Evolutionary conservation across 768 basidiomycete genomes (phyloP).

Genomic region (Clavaria fumosa): DNA sequence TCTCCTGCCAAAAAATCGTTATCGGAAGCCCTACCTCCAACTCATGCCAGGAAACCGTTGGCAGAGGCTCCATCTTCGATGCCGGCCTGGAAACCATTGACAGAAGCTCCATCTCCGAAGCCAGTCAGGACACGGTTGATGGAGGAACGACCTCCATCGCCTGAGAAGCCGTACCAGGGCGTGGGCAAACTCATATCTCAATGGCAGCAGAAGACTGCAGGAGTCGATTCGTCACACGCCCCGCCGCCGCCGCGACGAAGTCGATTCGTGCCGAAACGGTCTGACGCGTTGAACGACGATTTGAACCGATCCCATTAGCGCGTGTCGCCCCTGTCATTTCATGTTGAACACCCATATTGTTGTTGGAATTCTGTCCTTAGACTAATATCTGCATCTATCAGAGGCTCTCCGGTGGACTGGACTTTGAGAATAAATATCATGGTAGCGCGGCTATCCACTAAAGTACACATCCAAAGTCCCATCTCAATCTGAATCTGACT

Average conservation of each 20-base stretch:
- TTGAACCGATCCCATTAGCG: background rate
- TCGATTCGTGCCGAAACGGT: constrained; percentile 26
- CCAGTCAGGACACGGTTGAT: background rate
- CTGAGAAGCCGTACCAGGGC: constrained; percentile 67
- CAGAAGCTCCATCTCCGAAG: constrained; percentile 1
- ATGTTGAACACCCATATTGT: background rate
- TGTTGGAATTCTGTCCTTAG: no score
- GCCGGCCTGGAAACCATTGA: no score
- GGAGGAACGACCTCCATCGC: constrained; percentile 38
- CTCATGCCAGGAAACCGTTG: no score
- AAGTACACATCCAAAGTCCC: constrained; percentile 2
- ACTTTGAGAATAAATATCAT: background rate
- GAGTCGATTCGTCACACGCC: constrained; percentile 24
- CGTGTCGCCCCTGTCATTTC: background rate
- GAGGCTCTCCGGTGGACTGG: background rate
- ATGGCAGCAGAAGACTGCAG: constrained; percentile 73
- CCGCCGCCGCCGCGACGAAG: constrained; percentile 15
- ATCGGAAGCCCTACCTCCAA: no score
- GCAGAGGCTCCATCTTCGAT: no score
- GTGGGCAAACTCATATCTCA: constrained; percentile 77
- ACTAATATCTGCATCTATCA: no score
- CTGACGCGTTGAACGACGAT: constrained; percentile 17
- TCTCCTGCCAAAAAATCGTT: no score
- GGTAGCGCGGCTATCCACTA: background rate
- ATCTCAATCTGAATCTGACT: constrained; percentile 14